Base-by-base conservation (phyloP, 225 moss, liverwort and hornwort species). In the Sphagnum tenellum region DNA sequence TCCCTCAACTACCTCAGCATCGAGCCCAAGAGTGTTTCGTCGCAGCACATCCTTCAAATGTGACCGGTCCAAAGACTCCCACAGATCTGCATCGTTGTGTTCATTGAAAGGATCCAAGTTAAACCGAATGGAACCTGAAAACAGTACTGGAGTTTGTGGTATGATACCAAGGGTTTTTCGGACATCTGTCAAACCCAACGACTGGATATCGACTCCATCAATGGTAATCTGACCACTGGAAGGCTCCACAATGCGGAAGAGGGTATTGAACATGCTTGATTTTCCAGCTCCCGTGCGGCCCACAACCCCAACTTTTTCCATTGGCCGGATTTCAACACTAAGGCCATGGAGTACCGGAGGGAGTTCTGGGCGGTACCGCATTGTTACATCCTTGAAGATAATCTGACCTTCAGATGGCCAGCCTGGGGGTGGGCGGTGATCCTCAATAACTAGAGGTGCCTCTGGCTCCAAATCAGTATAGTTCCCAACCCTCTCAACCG, bases 261-360 rank as follows among this genome's bases (percentile, higher is more conserved):
- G 76, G 11, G 89, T 87, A 60, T 90, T 90, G 45, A 87, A 84
- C 78, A 87, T 75, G 58, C 87, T 87, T 47, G 84, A 82, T 62
- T 90, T 90, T 13, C 89, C 87, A 56, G 89, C 89, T 51, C 89
- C 89, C 7, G 89, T 90, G 48, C 89, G 87, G 51, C 89, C 89
- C 4, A 87, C 89, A 9, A 90, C 84, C 66, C 89, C 89, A 55
- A 90, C 70, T 80, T 89, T 81, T 59, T 77, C 89, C 66, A 76
- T 84, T 8, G 89, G 77, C 53, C 57, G 77, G n/a, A 90, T 82
- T 45, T 72, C 72, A 9, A 90, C 74, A 7, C 80, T 78, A n/a
- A 90, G 77, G n/a, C 76, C 76, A 50, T 87, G 84, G 58, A 90
- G 69, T 53, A 90, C 89, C 46, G 89, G 84, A 64, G 89, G 89